Evolutionary conservation across 176 grass and related monocot genomes (phyloP), one percentile per base, ranked within the genome.

Genomic region (Calamus simplicifolius): DNA sequence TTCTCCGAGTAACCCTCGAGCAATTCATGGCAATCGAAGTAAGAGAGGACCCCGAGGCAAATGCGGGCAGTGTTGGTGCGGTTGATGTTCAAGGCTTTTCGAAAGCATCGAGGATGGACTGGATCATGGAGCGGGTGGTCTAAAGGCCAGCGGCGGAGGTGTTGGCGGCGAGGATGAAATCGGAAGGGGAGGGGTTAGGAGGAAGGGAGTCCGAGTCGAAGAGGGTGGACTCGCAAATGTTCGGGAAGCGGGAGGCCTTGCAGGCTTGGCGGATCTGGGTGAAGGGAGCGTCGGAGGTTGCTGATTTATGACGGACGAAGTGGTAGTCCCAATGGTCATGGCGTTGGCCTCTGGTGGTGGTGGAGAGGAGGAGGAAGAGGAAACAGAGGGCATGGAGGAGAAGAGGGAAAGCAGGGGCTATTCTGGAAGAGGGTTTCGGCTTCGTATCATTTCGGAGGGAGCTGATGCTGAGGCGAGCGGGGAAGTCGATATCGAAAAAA

Each of bases 241-340:
- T 61, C 7, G 69, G 58, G 76, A 81, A 85, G 16, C 81, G 87
- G 48, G 93, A 85, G 57, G 93, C 87, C 56, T 82, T 75, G 73
- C 84, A 97, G 56, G 87, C 87, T n/a, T 69, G 84, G 63, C 77
- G 75, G 76, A 88, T 72, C 15, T n/a, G 27, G 28, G 51, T 3
- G 1, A 69, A 63, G 51, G 73, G 61, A 4, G 75, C 50, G 56
- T 74, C 77, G 4, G 66, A 15, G 25, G 66, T 62, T 5, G 63
- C 25, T 8, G 81, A 17, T 6, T 54, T 5, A 82, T 54, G 12
- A 72, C 25, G 4, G 63, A 25, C 48, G 18, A 2, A 19, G 79
- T 3, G 12, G 54, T 18, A 14, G 57, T 4, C 16, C 15, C 19
- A 29, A 27, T 23, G 18, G 58, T 13, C 5, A 23, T 57, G 16